Base-by-base conservation (phyloP, 176 grass and related monocot species). In the Cenchrus americanus region DNA sequence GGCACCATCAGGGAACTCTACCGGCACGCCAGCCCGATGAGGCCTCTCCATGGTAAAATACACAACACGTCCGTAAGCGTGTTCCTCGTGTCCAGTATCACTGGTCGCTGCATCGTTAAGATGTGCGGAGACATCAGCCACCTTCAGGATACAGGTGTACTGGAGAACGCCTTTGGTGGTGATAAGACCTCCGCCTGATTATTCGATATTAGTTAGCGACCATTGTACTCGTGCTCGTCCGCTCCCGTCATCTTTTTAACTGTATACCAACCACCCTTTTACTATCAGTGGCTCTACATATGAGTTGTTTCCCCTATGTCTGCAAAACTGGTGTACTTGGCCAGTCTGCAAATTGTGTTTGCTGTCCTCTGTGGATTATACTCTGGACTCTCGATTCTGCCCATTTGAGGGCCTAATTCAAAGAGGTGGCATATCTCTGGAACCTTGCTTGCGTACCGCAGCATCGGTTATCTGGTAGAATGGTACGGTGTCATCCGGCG, bases 1-100 rank as follows among this genome's bases (percentile, higher is more conserved):
- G 89, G 96, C 37, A 81, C 89, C 77, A 89, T 99, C 62, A 85
- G 89, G 82, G 91, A 96, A 70, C 85, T 99, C 51, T 87, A 90
- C 80, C 81, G 65, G 53, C 86, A 84, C 57, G 89, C 89, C 14
- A 87, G 63, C 50, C 83, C 86, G 8, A 77, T 47, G 23, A 79
- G 27, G 75, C 79, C 83, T 42, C 81, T 84, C 5, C 87, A 83
- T 5, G 51, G 83, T 53, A 94, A 81, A 59, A 90, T 95, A 69
- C 87, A 94, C 53, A 99, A 89, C 74, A 94, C 93, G 11, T 90
- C 91, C 13, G 89, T 94, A 30, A 96, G 80, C 48, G 89, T 95
- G 2, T 73, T 98, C 49, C 89, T 85, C 34, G 86, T 98, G 84
- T 93, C 93, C 5, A 80, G 67, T 42, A 55, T 68, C 42, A 89